Conservation (phyloP, 441 rosid species). For the Theobroma grandiflorum region DNA sequence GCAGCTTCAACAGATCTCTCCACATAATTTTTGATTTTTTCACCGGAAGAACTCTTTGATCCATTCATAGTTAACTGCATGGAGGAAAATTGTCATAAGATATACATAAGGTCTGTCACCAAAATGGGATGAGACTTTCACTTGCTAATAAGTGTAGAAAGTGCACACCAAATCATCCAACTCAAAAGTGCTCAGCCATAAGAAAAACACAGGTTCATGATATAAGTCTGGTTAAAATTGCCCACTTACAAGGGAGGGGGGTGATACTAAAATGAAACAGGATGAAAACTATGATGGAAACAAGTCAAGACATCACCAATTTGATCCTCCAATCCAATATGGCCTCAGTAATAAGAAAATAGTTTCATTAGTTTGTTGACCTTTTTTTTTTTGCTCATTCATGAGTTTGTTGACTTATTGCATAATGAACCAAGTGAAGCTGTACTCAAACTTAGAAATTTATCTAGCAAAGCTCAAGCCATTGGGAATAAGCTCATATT, state of each 20-base stretch:
- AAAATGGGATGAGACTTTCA: not conserved
- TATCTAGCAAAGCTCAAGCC: slow-evolving; percentile 1
- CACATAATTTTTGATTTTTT: slow-evolving; percentile 66
- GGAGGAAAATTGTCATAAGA: slow-evolving; percentile 22
- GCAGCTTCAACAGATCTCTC: slow-evolving; percentile 79
- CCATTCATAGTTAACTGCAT: slow-evolving; percentile 62
- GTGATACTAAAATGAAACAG: not conserved
- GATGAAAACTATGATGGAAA: not conserved
- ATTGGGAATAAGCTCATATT: not conserved
- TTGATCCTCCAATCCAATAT: slow-evolving; percentile 1
- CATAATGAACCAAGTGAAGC: not conserved
- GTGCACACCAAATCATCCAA: slow-evolving; percentile 3
- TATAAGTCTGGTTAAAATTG: not conserved
- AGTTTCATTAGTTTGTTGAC: not conserved
- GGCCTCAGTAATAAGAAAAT: not conserved
- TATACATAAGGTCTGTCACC: not conserved
- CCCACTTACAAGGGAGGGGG: not conserved
- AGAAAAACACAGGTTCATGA: slow-evolving; percentile 2
- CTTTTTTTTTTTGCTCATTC: no score
- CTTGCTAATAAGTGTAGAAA: not conserved
- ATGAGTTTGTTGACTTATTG: not conserved
- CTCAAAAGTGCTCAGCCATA: not conserved
- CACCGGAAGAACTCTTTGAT: slow-evolving; percentile 50
- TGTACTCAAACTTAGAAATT: not conserved
- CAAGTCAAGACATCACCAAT: not conserved